These are phyloP conservation scores for Balamuthia mandrillaris DNA, from an alignment of 208 protist species.

Conservation along the genomic window DNA sequence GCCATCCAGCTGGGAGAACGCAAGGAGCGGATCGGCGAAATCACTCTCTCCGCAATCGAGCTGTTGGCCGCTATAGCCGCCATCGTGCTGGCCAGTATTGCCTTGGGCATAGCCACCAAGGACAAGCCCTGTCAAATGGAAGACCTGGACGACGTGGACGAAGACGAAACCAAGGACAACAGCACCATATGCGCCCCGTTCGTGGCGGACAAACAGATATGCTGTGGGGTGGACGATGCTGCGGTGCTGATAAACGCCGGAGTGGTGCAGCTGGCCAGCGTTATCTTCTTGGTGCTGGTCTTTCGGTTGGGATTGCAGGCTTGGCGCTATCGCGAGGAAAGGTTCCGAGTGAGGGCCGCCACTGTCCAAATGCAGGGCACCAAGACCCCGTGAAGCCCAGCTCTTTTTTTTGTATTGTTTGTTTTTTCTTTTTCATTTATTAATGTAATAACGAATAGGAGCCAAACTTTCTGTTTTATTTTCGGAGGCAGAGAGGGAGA, in stretches of 20 bases:
- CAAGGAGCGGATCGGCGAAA: not conserved
- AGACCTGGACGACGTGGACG: not conserved
- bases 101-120: not conserved
- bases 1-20: not conserved
- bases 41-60: not conserved
- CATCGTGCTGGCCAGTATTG: not conserved
- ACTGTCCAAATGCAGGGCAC: too few species aligned
- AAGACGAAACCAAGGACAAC: not conserved
- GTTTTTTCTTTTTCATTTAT: too few species aligned
- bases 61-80: not conserved
- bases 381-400: too few species aligned
- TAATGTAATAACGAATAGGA: too few species aligned
- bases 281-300: not conserved
- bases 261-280: slow-evolving; percentile 5
- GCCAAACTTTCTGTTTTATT: too few species aligned
- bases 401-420: too few species aligned
- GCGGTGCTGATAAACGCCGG: slow-evolving; percentile 13
- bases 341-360: too few species aligned
- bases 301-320: not conserved
- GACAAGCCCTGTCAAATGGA: not conserved
- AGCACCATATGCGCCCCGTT: not conserved
- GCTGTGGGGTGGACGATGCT: not conserved
- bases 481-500: too few species aligned
- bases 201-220: not conserved
- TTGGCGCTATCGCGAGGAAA: not conserved